A percentile compares a stretch with the other conserved stretches of the same genome.
phyloP scores from a whole-genome alignment of 2,329 filamentous ascomycete genomes.

The Huntiella omanensis region DNA sequence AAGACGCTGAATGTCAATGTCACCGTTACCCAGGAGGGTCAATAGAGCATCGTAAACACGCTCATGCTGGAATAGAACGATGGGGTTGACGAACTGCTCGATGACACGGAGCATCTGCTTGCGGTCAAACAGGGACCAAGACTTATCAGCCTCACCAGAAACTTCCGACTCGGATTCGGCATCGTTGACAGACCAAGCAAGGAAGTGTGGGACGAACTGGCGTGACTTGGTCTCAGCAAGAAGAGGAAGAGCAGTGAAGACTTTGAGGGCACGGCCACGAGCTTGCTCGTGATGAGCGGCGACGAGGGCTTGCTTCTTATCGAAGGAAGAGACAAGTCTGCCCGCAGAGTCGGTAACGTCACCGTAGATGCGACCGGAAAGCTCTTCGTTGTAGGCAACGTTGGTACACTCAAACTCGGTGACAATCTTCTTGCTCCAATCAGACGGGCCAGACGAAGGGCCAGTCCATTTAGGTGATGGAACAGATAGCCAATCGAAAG shows the following conservation, averaged over 20 bases:
- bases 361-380: conserved; percentile 31
- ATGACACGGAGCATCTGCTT: conserved; percentile 70
- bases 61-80: conserved; percentile 56
- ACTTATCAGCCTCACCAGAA: conserved; percentile 22
- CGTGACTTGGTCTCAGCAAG: conserved; percentile 77
- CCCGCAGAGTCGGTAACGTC: conserved; percentile 34
- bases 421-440: conserved; percentile 22
- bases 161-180: conserved; percentile 20
- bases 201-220: conserved; percentile 64
- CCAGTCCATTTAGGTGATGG: conserved; percentile 36
- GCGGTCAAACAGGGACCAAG: conserved; percentile 62
- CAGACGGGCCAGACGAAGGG: conserved; percentile 19
- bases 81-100: conserved; percentile 70
- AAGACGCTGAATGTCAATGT: conserved; percentile 71
- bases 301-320: conserved; percentile 39
- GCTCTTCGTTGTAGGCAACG: conserved; percentile 36
- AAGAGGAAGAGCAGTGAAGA: conserved; percentile 53
- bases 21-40: conserved; percentile 65
- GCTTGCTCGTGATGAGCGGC: conserved; percentile 35
- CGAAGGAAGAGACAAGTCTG: conserved; percentile 43
- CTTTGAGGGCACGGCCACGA: conserved; percentile 59
- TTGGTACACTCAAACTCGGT: conserved; percentile 80
- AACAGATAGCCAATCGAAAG: conserved; percentile 58
- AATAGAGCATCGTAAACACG: conserved; percentile 63
- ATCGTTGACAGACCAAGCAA: conserved; percentile 53